Evolutionary conservation across 148 eudicot species (phyloP), one percentile per base, ranked within the genome.

Genomic region (Vaccinium vitisidaea): DNA sequence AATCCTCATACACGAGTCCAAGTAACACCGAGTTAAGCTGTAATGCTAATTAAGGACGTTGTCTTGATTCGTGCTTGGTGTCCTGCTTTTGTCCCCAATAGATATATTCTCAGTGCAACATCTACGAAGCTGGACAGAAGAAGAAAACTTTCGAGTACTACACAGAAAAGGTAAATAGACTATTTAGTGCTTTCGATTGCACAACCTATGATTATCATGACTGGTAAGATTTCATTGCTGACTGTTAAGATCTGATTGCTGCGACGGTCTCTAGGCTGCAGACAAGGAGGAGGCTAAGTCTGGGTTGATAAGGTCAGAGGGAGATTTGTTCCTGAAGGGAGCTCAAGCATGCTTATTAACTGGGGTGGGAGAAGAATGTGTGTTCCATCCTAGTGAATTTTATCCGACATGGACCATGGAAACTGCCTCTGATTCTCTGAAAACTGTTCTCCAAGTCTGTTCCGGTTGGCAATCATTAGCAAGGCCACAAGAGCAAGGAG

Each of bases 101-200:
- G 99, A 90, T 94, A 84, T 94, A 88, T 86, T 97, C 99, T 21
- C 96, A 97, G 85, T 94, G 95, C 91, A 97, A 97, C 87, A 91
- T 97, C 73, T 97, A 97, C 79, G 96, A 95, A 93, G 98, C 98
- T 61, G 98, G 94, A 77, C 87, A 88, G 78, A 95, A 95, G 93
- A 97, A 94, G 87, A 86, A 85, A 53, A 93, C 93, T 58, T 94
- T 95, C 74, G 86, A 88, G 58, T 93, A 94, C 85, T 90, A 89
- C 84, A 90, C 93, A 25, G 99, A 97, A 90, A 93, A 95, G 99
- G 99, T 97, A 86, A 84, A 69, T 12, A 12, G 27, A 4, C 39
- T 27, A 5, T 25, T 14, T 27, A 27, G 27, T 69, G 39, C 43
- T 27, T 67, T 69, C 74, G 27, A 9, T 65, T 65, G 19, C 36